Conservation (phyloP, 352 stramenopile species). For the Aphanomyces euteiches region DNA sequence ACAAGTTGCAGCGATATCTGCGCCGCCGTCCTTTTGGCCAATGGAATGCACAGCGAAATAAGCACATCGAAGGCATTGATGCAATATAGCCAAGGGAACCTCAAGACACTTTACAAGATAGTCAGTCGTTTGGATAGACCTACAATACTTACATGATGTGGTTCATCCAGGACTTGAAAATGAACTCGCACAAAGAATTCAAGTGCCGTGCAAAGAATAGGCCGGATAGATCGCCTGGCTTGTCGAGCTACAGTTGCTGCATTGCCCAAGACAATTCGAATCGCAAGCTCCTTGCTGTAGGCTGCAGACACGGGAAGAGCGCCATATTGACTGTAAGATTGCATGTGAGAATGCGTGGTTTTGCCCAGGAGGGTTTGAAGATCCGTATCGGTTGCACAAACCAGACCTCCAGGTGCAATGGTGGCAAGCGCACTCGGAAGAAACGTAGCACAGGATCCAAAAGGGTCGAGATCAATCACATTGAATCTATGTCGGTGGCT, state of each 20-base stretch:
- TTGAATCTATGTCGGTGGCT: neutral
- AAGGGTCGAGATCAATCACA: conserved; percentile 25
- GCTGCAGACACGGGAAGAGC: conserved; percentile 9
- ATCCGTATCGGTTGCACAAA: conserved; percentile 25
- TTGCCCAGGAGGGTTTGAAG: conserved; percentile 26
- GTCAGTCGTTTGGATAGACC: neutral
- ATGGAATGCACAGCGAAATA: conserved; percentile 3
- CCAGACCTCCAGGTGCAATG: conserved; percentile 1
- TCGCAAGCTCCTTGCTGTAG: conserved; percentile 18
- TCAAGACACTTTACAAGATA: neutral
- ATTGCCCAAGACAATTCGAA: conserved; percentile 8
- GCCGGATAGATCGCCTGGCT: neutral
- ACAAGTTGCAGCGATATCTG: neutral
- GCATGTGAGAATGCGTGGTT: neutral
- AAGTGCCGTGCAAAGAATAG: conserved; percentile 7
- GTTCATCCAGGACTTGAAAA: neutral
- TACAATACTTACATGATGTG: neutral
- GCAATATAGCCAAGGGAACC: neutral
- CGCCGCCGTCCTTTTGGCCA: neutral
- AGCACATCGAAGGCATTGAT: conserved; percentile 8
- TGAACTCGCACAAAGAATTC: conserved; percentile 16
- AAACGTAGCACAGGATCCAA: conserved; percentile 12
- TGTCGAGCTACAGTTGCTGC: neutral
- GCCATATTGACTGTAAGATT: conserved; percentile 8
- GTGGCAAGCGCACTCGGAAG: conserved; percentile 11